Evolutionary conservation across 208 protist genomes (phyloP).

Genomic region (Crithidia fasciculata): DNA sequence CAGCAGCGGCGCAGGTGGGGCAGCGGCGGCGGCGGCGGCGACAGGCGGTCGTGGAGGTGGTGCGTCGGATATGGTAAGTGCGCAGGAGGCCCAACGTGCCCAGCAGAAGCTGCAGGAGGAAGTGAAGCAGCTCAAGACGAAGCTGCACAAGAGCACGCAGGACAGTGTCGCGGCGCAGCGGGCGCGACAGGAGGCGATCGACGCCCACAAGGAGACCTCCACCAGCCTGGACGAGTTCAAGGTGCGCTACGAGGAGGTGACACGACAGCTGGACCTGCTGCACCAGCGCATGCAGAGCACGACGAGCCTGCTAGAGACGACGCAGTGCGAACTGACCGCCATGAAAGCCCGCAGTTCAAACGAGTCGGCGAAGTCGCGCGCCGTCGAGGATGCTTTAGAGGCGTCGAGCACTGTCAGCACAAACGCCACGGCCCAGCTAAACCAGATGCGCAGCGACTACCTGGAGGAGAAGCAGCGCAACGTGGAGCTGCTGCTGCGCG

Average conservation of each 20-base stretch:
- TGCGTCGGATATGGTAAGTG: constrained; percentile 4
- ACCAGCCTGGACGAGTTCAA: constrained; percentile 42
- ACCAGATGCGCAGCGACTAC: constrained; percentile 58
- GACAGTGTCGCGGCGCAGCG: constrained; percentile 29
- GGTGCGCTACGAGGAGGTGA: constrained; percentile 43
- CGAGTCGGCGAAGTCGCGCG: constrained; percentile 35
- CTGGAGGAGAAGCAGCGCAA: constrained; percentile 78
- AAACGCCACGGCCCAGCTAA: constrained; percentile 41
- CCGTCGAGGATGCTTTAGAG: constrained; percentile 39
- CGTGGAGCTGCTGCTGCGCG: constrained; percentile 69
- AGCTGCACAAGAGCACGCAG: constrained; percentile 23
- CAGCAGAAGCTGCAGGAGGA: constrained; percentile 32
- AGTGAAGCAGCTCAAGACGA: constrained; percentile 26
- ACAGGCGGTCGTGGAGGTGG: neutral
- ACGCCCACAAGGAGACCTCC: constrained; percentile 17
- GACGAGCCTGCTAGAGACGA: constrained; percentile 47
- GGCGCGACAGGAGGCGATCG: constrained; percentile 29
- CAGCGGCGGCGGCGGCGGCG: neutral
- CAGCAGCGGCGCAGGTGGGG: neutral
- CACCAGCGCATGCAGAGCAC: constrained; percentile 53
- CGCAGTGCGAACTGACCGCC: constrained; percentile 53
- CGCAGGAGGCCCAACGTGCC: constrained; percentile 5
- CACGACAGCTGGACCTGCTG: constrained; percentile 35
- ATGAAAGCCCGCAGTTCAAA: constrained; percentile 27
- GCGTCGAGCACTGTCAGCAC: constrained; percentile 10